Evolutionary conservation across 495 filamentous ascomycete genomes (phyloP).

Genomic region (Penicillium desertorum): DNA sequence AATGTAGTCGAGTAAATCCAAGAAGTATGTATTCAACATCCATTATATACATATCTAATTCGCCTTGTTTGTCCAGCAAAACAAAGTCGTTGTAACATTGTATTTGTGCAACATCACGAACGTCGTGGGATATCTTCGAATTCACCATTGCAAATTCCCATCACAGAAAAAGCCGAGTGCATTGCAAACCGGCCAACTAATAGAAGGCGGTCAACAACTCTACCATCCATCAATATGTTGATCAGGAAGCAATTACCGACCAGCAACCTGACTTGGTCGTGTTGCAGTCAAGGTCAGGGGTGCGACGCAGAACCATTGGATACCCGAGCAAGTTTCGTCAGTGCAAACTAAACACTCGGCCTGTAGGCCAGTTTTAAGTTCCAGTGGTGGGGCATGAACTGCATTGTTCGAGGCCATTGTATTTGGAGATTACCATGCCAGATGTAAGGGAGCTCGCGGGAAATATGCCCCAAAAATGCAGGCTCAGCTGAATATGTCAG

Average conservation of each 20-base stretch:
- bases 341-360: neutral
- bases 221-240: slow-evolving; percentile 13
- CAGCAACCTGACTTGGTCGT: neutral
- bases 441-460: slow-evolving; percentile 19
- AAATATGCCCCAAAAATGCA: slow-evolving; percentile 6
- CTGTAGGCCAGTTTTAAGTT: neutral
- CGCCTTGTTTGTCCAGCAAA: neutral
- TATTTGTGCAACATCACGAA: slow-evolving; percentile 8
- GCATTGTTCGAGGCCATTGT: slow-evolving; percentile 5
- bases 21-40: neutral
- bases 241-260: slow-evolving; percentile 9
- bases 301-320: slow-evolving; percentile 13
- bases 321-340: slow-evolving; percentile 14
- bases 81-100: neutral
- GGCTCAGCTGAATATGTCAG: slow-evolving; percentile 16
- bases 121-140: slow-evolving; percentile 1
- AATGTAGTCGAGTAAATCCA: neutral
- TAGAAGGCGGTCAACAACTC: slow-evolving; percentile 8
- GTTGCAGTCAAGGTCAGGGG: slow-evolving; percentile 8
- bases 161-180: neutral
- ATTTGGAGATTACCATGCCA: slow-evolving; percentile 3
- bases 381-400: neutral
- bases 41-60: neutral
- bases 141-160: neutral
- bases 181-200: slow-evolving; percentile 12